phyloP scores from a whole-genome alignment of 192 early-diverging fungal genomes.

The Backusella liffmaniae region DNA sequence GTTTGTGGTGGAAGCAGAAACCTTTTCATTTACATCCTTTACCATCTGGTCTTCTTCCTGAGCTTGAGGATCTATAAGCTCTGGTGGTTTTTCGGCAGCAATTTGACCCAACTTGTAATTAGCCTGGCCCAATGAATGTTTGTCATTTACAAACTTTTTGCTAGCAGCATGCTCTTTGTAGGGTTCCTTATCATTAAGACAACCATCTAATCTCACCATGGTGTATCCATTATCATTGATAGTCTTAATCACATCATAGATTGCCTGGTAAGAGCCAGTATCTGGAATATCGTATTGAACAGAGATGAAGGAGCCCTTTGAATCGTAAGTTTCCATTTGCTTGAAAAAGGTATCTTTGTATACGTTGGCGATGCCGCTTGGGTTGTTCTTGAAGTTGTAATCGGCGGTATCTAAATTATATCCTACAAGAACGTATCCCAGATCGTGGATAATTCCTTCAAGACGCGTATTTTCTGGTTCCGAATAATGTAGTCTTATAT shows the following conservation, averaged over 20 bases:
- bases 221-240: conserved; percentile 45
- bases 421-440: conserved; percentile 46
- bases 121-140: conserved; percentile 43
- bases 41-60: background rate
- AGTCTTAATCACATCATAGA: conserved; percentile 40
- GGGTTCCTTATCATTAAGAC: conserved; percentile 45
- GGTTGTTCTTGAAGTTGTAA: conserved; percentile 48
- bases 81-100: conserved; percentile 22
- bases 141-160: conserved; percentile 41
- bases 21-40: background rate
- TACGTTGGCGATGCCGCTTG: conserved; percentile 39
- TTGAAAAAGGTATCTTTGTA: conserved; percentile 42
- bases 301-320: conserved; percentile 43
- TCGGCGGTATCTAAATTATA: conserved; percentile 51
- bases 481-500: conserved; percentile 47
- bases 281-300: conserved; percentile 53
- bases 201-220: conserved; percentile 54
- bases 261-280: conserved; percentile 43
- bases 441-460: conserved; percentile 39
- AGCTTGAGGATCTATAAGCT: background rate
- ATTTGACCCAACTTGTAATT: conserved; percentile 48
- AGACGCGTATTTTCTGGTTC: conserved; percentile 40
- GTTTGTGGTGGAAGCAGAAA: background rate
- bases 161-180: conserved; percentile 42
- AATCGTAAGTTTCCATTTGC: conserved; percentile 47